These are phyloP conservation scores for Cryptosporidium parvum DNA, from an alignment of 169 alveolate genomes.

Conservation along the genomic window DNA sequence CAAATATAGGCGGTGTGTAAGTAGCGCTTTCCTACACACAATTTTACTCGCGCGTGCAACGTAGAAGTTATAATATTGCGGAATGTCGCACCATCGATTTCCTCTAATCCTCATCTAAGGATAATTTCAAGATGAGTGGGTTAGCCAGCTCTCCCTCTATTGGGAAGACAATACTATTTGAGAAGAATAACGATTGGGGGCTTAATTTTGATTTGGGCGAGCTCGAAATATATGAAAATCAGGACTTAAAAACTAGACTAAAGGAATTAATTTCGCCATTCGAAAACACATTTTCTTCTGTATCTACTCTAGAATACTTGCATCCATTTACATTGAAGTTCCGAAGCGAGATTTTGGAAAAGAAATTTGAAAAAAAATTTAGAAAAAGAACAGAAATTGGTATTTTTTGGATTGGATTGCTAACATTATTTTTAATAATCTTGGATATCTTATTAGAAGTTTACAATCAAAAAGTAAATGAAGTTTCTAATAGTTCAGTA, in stretches of 20 bases:
- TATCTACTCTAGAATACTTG: constrained; percentile 53
- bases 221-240: constrained; percentile 22
- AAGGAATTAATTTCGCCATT: constrained; percentile 63
- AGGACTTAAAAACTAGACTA: constrained; percentile 16
- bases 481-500: constrained; percentile 47
- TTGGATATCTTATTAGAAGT: constrained; percentile 45
- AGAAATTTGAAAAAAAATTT: constrained; percentile 29
- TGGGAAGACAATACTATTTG: constrained; percentile 64
- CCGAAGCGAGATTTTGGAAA: constrained; percentile 63
- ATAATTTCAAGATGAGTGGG: constrained; percentile 63
- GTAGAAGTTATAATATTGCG: constrained; percentile 49
- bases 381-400: constrained; percentile 69
- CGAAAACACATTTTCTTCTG: constrained; percentile 43
- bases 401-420: constrained; percentile 64
- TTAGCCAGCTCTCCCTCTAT: constrained; percentile 45
- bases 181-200: constrained; percentile 38
- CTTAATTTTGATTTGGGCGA: constrained; percentile 26
- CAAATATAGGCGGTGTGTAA: constrained; percentile 4
- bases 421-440: constrained; percentile 32
- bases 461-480: constrained; percentile 13
- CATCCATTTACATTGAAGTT: constrained; percentile 65
- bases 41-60: constrained; percentile 68
- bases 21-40: constrained; percentile 58
- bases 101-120: constrained; percentile 42
- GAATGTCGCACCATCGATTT: constrained; percentile 76